Percentiles rank a stretch among this genome's conserved stretches.
These are phyloP conservation scores for Rhizopus delemar DNA, from an alignment of 371 early-diverging fungal species.

Conservation along the genomic window DNA sequence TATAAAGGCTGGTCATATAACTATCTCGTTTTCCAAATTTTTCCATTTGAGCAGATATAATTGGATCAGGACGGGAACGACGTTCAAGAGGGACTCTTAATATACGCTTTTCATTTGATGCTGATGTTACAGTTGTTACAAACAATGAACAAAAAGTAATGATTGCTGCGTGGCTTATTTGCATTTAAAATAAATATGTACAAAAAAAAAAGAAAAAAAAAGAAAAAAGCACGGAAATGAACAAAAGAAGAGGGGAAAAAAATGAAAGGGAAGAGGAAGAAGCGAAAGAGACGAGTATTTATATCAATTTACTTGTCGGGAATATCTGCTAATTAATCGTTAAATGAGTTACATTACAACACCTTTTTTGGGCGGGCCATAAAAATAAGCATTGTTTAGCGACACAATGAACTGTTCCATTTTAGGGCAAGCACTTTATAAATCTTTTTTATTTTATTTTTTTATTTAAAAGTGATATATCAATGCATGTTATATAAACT, in stretches of 20 bases:
- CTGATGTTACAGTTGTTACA: background rate
- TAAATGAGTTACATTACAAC: too few species aligned
- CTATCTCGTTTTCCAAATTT: constrained; percentile 17
- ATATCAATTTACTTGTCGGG: too few species aligned
- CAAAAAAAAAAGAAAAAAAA: constrained; percentile 9
- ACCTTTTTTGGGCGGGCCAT: too few species aligned
- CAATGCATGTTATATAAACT: too few species aligned
- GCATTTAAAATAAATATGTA: background rate
- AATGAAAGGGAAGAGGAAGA: background rate
- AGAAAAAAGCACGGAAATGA: background rate
- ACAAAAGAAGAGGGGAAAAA: constrained; percentile 1
- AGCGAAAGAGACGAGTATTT: background rate
- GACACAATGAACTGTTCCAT: background rate
- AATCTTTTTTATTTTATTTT: constrained; percentile 1
- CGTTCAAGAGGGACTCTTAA: constrained; percentile 18
- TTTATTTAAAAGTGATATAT: too few species aligned
- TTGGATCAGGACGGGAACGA: constrained; percentile 11
- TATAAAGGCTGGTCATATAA: constrained; percentile 29
- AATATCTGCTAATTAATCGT: too few species aligned
- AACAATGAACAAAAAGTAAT: constrained; percentile 1
- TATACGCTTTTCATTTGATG: constrained; percentile 1
- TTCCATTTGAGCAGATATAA: constrained; percentile 18
- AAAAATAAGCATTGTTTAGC: background rate
- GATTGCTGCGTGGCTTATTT: constrained; percentile 8
- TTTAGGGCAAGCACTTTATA: background rate